Conservation (phyloP, 345 rosid genomes). For the Capsella bursapastoris region DNA sequence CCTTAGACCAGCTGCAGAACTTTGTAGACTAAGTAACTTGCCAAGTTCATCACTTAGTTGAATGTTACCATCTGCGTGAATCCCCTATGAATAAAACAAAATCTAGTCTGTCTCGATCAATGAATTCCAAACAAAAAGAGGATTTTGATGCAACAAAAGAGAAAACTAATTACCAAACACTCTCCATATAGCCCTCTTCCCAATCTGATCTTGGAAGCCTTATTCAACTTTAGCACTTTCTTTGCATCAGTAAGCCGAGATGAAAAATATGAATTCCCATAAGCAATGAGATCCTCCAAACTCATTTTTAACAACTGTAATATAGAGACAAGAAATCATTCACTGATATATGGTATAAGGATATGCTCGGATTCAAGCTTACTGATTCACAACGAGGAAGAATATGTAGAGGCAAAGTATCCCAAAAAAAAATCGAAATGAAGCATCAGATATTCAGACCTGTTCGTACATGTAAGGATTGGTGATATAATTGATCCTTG, state of each 20-base stretch:
- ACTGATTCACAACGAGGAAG: background rate
- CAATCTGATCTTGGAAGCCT: conserved; percentile 60
- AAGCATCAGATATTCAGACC: conserved; percentile 47
- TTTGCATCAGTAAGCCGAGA: conserved; percentile 57
- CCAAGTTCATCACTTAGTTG: conserved; percentile 71
- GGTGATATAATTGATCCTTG: conserved; percentile 72
- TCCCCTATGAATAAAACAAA: conserved; percentile 54
- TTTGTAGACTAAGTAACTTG: conserved; percentile 74
- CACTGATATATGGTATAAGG: background rate
- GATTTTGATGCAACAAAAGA: background rate
- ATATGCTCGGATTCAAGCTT: background rate
- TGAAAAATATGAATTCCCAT: conserved; percentile 58
- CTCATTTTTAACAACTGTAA: conserved; percentile 65
- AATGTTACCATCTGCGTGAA: conserved; percentile 74
- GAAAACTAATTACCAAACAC: conserved; percentile 64
- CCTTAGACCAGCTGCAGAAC: conserved; percentile 85
- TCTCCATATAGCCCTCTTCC: conserved; percentile 96
- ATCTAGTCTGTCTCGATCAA: background rate
- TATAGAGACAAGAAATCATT: conserved; percentile 33
- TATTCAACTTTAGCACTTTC: conserved; percentile 66
- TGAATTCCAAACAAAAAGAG: conserved; percentile 6
- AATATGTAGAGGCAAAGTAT: background rate
- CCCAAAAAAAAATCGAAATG: background rate
- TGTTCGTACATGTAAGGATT: conserved; percentile 72
- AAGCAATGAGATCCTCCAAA: conserved; percentile 55